Base-by-base conservation (phyloP, 1,284 basidiomycete genomes). In the Earliella scabrosa region DNA sequence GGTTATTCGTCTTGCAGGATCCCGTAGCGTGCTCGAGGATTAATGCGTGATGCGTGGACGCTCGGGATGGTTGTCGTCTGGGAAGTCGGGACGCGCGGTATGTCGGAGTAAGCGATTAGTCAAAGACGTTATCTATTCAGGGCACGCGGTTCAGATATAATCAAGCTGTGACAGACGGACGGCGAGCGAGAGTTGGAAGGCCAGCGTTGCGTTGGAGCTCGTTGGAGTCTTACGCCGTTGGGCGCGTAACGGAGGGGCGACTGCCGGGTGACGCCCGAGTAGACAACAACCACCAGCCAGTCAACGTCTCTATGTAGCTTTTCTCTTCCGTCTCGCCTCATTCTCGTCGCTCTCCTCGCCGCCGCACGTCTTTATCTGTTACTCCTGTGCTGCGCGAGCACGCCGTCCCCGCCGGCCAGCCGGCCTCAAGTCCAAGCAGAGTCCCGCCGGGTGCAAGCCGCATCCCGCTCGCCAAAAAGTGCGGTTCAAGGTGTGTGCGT, bases 401-500 rank as follows among this genome's bases (percentile, higher is more conserved):
- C n/a, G n/a, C n/a, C 52, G 52, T 64, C 20, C 47, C 45, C 32
- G 50, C 57, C 29, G 26, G 54, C 21, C 66, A 66, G 54, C 59
- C 66, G 16, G 61, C 61, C 36, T 63, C 29, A 86, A 84, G 71
- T 73, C 85, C 29, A 89, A 88, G 74, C 83, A 87, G 53, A 71
- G 74, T 34, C 80, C 85, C 71, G 81, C 85, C 18, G 75, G 86
- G 13, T 82, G 87, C 1, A 77, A 86, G 61, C 80, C 84, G 20
- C 79, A 81, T 47, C 78, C 89, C 36, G 85, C 89, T 16, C 92
- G 93, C 16, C 82, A 93, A 63, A 95, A 94, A 79, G 92, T 95
- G 60, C 86, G 92, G 56, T 96, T 96, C 81, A 94, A 94, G 75
- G 92, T 94, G 67, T 92, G 92, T 93, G 66, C 77, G 92, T 78